These are phyloP conservation scores for Catharanthus roseus DNA, from an alignment of 257 asterid species.

Conservation along the genomic window DNA sequence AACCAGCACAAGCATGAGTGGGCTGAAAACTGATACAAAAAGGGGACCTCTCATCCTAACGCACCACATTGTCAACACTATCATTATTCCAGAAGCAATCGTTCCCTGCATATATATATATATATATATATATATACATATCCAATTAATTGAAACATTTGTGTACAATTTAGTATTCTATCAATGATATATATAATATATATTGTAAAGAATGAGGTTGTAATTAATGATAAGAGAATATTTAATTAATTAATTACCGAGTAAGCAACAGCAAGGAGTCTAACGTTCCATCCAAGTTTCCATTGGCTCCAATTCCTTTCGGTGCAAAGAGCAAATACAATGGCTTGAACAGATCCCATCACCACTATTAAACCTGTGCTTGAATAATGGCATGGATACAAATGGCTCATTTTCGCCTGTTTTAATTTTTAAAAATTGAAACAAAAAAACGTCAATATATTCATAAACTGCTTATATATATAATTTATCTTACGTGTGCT, in stretches of 20 bases:
- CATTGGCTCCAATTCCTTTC: constrained; percentile 52
- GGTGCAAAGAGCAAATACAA: constrained; percentile 37
- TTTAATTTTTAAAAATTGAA: no score
- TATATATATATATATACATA: no score
- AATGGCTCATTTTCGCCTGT: constrained; percentile 50
- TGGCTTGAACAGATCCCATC: constrained; percentile 58
- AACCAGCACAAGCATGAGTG: constrained; percentile 57
- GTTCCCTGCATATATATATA: constrained; percentile 65
- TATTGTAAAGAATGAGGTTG: no score
- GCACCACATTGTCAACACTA: constrained; percentile 38
- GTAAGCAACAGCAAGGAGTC: constrained; percentile 44
- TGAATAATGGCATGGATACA: constrained; percentile 65
- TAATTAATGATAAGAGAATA: no score
- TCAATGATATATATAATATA: no score
- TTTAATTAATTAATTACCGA: constrained; percentile 27
- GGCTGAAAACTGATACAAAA: constrained; percentile 61
- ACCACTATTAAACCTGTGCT: constrained; percentile 58
- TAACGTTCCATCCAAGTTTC: constrained; percentile 60
- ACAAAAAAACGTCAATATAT: background rate
- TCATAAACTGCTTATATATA: background rate
- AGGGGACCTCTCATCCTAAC: constrained; percentile 68
- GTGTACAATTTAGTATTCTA: no score
- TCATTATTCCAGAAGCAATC: constrained; percentile 45
- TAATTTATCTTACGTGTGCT: no score
- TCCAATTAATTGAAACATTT: no score